Conservation (phyloP, 2,329 filamentous ascomycete genomes). For the Colletotrichum sp. region DNA sequence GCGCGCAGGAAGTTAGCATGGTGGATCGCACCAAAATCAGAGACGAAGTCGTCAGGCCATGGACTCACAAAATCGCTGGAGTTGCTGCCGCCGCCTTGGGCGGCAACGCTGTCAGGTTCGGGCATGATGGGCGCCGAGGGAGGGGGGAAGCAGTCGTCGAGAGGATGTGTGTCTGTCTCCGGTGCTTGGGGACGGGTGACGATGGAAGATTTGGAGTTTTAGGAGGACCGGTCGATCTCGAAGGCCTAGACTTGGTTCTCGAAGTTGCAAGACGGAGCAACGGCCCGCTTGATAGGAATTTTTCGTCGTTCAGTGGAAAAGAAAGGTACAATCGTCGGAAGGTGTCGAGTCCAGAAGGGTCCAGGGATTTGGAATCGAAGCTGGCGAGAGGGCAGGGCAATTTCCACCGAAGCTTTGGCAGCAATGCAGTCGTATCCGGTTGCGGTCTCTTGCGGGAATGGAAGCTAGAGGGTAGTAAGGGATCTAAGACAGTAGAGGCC, state of each 20-base stretch:
- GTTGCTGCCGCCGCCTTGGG: conserved; percentile 68
- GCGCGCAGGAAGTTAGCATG: conserved; percentile 32
- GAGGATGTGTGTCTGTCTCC: not conserved
- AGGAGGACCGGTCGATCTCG: not conserved
- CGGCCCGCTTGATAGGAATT: not conserved
- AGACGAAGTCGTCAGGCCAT: not conserved
- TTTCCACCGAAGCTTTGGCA: conserved; percentile 16
- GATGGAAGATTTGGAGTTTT: not conserved
- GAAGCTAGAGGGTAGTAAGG: conserved; percentile 2
- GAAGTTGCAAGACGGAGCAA: not conserved
- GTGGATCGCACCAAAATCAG: not conserved
- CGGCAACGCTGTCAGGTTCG: conserved; percentile 41
- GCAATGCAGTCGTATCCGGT: conserved; percentile 18
- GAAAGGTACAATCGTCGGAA: not conserved
- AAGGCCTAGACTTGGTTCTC: not conserved
- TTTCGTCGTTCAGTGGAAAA: not conserved
- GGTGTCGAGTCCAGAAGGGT: not conserved
- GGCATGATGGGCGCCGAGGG: conserved; percentile 31
- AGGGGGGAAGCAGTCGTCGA: not conserved
- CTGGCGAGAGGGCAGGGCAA: not conserved
- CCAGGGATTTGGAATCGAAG: conserved; percentile 8
- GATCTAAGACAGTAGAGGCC: conserved; percentile 14
- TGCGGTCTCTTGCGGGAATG: conserved; percentile 17
- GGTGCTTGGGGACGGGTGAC: not conserved
- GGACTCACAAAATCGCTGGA: conserved; percentile 92